These are phyloP conservation scores for Limonium bicolor DNA, from an alignment of 148 eudicot genomes.

Conservation along the genomic window DNA sequence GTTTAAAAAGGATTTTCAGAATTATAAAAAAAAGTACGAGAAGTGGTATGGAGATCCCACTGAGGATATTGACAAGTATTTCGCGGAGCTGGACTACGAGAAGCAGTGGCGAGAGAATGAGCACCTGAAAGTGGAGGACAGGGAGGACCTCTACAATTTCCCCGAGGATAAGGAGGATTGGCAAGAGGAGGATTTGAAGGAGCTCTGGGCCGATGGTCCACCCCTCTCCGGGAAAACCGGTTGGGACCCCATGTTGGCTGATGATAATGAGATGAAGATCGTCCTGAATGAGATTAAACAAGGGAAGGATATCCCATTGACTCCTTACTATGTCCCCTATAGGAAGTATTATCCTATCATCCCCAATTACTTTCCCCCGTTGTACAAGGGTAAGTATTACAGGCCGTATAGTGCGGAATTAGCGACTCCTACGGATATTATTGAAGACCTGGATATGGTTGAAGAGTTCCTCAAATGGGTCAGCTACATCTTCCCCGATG, in stretches of 20 bases:
- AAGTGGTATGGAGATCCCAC: too few relatives aligned
- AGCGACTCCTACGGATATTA: constrained; percentile 27
- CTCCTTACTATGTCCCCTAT: constrained; percentile 72
- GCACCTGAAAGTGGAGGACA: background rate
- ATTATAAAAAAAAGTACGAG: too few relatives aligned
- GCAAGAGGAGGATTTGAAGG: constrained; percentile 61
- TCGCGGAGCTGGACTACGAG: background rate
- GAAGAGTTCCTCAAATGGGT: constrained; percentile 91
- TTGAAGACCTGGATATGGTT: constrained; percentile 78
- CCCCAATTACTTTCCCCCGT: constrained; percentile 25
- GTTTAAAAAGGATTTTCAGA: too few relatives aligned
- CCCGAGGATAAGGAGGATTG: constrained; percentile 59
- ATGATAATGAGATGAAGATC: constrained; percentile 36
- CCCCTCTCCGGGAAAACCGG: constrained; percentile 34
- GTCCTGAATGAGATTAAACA: constrained; percentile 23
- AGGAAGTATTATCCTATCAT: constrained; percentile 58
- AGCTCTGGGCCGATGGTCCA: constrained; percentile 77
- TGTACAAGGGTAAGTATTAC: constrained; percentile 2
- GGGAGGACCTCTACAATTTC: constrained; percentile 38
- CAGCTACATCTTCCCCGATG: constrained; percentile 68
- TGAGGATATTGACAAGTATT: background rate
- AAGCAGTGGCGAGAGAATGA: background rate
- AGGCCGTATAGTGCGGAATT: constrained; percentile 18
- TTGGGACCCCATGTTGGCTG: constrained; percentile 69
- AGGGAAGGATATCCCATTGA: constrained; percentile 57